Evolutionary conservation across 257 asterid genomes (phyloP), one percentile per base, ranked within the genome.

Genomic region (Solanum lycopersicoides): DNA sequence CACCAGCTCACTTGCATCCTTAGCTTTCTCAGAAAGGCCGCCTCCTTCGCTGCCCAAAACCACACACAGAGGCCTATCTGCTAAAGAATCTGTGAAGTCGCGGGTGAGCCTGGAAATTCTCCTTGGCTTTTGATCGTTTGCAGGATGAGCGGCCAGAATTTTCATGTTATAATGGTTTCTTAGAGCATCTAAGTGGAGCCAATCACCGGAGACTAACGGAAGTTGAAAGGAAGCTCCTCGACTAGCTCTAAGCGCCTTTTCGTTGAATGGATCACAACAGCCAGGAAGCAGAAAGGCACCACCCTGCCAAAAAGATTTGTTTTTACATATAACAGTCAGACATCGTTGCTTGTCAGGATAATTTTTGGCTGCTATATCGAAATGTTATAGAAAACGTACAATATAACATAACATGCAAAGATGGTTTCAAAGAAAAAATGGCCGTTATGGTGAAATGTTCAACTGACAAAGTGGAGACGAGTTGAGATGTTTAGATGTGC

Each of bases 231-330:
- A 94, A 87, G 99, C 97, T 71, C 98, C 99, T 39, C 99, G 93
- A 87, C 97, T 91, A 42, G 99, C 99, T 86, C 99, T 89, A 37
- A 96, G 89, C n/a, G 95, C 97, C 90, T 97, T 97, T 83, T 97
- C 99, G 39, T 97, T 97, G 96, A 97, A 96, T 71, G 99, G 99
- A 87, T 97, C 99, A 87, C 99, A 97, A 87, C 99, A 97, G 12
- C 98, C 98, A 12, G 98, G 95, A 77, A 97, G 97, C 68, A 97
- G 92, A 89, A 93, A 93, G 50, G 94, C 94, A 6, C 99, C 99
- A 34, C 92, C 96, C 99, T 97, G 88, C 77, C 80, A 86, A 84
- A 84, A 87, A 39, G 82, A 82, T 32, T 32, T 32, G 42, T 15
- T 30, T 69, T 32, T 32, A n/a, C 76, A 69, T 32, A 30, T 15